Evolutionary conservation across 2,329 filamentous ascomycete genomes (phyloP).

Genomic region (Amphichorda felina): DNA sequence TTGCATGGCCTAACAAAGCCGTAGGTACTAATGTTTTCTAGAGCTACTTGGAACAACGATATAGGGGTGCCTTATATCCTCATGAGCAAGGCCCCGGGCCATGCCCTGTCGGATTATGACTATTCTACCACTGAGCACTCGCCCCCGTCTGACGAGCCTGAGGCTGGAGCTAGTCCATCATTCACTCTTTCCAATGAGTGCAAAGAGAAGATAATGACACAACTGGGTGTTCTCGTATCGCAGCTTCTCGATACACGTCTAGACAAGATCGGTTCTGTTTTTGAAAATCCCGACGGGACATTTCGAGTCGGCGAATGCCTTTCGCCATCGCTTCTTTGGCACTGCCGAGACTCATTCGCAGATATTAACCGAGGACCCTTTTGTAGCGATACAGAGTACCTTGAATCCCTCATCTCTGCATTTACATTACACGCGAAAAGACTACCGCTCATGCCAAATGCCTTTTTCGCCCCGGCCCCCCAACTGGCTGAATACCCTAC

Average conservation of each 20-base stretch:
- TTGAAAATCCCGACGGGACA: conserved; percentile 6
- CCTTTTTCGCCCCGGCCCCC: conserved; percentile 11
- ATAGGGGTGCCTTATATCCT: conserved; percentile 12
- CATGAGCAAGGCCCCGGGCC: conserved; percentile 10
- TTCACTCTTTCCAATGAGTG: conserved; percentile 7
- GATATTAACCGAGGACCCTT: conserved; percentile 14
- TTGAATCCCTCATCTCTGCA: conserved; percentile 11
- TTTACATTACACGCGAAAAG: conserved; percentile 9
- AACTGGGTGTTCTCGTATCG: conserved; percentile 9
- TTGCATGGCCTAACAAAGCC: no score
- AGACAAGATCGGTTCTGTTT: conserved; percentile 11
- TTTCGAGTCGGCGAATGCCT: conserved; percentile 11
- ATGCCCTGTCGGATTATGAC: conserved; percentile 7
- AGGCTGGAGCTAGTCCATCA: no score
- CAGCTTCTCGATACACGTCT: conserved; percentile 7
- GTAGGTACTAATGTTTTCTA: background rate
- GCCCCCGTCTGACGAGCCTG: background rate
- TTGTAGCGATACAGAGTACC: conserved; percentile 10
- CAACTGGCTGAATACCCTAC: conserved; percentile 9
- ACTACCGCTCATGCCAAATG: conserved; percentile 8
- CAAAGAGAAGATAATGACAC: conserved; percentile 8
- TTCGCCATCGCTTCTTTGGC: conserved; percentile 9
- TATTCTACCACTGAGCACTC: conserved; percentile 4
- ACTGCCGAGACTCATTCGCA: conserved; percentile 10
- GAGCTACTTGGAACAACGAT: conserved; percentile 5